phyloP scores from a whole-genome alignment of 2,329 filamentous ascomycete genomes.

The Colletotrichum sp. region DNA sequence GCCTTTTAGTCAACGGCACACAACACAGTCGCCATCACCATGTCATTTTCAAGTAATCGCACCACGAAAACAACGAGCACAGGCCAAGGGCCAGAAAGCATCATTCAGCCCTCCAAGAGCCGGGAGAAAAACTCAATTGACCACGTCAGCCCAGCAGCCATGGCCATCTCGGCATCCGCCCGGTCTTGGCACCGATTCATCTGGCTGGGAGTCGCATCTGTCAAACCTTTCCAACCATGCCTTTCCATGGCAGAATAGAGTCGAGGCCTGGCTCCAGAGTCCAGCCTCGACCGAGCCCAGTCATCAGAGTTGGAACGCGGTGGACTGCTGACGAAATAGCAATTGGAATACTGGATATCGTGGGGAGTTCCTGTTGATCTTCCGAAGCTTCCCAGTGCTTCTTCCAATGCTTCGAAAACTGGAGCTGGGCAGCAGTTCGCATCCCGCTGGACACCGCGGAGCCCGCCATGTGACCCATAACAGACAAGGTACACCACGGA shows the following conservation, averaged over 20 bases:
- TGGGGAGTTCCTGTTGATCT: neutral
- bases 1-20: neutral
- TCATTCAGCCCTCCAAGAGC: neutral
- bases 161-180: neutral
- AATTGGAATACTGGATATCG: neutral
- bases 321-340: slow-evolving; percentile 12
- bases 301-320: neutral
- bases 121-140: slow-evolving; percentile 14
- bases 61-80: neutral
- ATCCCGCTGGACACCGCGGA: neutral
- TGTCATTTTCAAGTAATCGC: slow-evolving; percentile 10
- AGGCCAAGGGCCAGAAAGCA: slow-evolving; percentile 3
- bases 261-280: neutral
- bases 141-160: neutral
- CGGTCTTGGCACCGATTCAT: neutral
- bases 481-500: neutral
- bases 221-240: neutral
- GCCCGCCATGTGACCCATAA: neutral
- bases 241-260: neutral
- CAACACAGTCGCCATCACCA: neutral
- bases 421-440: neutral
- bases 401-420: neutral
- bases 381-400: neutral
- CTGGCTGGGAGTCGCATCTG: neutral
- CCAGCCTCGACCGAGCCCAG: neutral